Percentiles rank a stretch among this genome's conserved stretches.
Evolutionary conservation across 805 yeast genomes (phyloP).

Genomic region (Metschnikowia lochheadii): DNA sequence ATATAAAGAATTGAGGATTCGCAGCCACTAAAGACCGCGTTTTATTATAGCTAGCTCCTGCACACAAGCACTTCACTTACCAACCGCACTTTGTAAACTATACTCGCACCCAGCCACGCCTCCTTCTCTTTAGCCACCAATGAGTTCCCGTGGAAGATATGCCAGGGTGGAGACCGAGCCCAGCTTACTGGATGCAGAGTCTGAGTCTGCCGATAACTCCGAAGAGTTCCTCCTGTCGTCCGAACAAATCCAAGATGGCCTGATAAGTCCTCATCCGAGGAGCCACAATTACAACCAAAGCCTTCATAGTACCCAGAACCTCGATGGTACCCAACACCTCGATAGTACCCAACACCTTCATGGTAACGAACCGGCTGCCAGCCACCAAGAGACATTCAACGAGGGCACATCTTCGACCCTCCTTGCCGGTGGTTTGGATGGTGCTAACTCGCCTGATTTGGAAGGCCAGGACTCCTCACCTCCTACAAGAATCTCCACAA

Average conservation of each 20-base stretch:
- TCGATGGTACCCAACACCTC: no score
- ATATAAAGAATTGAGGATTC: neutral
- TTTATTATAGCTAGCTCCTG: neutral
- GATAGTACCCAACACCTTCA: no score
- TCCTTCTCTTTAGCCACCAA: constrained; percentile 1
- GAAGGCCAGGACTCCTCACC: constrained; percentile 23
- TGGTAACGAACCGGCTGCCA: neutral
- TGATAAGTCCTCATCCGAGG: no score
- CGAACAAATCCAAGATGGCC: neutral
- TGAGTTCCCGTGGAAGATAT: constrained; percentile 4
- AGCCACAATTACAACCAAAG: neutral
- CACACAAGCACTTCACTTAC: neutral
- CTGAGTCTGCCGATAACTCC: neutral
- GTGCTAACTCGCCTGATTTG: constrained; percentile 20
- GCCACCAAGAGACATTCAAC: constrained; percentile 8
- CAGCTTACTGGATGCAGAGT: neutral
- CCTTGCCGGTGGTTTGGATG: neutral
- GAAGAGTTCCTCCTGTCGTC: neutral
- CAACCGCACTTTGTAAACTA: neutral
- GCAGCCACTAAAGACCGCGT: neutral
- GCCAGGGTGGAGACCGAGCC: constrained; percentile 1
- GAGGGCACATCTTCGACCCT: constrained; percentile 19
- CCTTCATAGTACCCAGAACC: neutral
- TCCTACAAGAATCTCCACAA: constrained; percentile 22
- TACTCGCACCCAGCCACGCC: neutral